phyloP scores from a whole-genome alignment of 2,329 filamentous ascomycete genomes.

The Hymenoscyphus fraxineus region DNA sequence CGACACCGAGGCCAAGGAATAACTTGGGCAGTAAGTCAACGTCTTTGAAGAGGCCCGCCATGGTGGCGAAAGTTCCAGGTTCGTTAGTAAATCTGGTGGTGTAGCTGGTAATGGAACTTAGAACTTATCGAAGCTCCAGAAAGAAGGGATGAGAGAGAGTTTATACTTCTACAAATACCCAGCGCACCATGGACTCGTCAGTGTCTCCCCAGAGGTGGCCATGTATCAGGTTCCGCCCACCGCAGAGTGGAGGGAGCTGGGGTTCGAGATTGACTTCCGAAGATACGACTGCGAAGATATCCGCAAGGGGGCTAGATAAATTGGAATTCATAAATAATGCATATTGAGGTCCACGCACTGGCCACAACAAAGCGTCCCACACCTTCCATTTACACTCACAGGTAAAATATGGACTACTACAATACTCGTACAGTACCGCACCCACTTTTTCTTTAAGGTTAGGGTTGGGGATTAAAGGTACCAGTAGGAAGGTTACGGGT shows the following conservation, averaged over 20 bases:
- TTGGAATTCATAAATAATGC: too few species aligned
- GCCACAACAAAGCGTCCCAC: too few species aligned
- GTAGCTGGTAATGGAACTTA: background rate
- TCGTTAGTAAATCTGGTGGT: background rate
- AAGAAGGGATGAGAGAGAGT: background rate
- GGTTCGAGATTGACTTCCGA: background rate
- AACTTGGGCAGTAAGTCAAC: conserved; percentile 2
- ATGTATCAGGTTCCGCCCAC: background rate
- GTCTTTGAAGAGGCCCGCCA: conserved; percentile 1
- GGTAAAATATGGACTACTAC: too few species aligned
- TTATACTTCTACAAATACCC: background rate
- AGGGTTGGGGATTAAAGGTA: too few species aligned
- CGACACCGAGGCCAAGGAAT: conserved; percentile 1
- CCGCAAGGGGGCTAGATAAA: background rate
- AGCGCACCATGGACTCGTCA: background rate
- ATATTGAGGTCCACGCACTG: too few species aligned
- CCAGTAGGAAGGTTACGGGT: too few species aligned
- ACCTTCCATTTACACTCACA: too few species aligned
- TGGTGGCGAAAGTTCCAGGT: background rate
- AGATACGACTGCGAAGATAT: background rate
- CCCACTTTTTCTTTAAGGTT: too few species aligned
- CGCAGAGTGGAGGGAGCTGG: background rate
- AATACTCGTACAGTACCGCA: too few species aligned
- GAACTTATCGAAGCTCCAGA: background rate
- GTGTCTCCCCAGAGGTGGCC: background rate